Evolutionary conservation across 768 basidiomycete genomes (phyloP), one percentile per base, ranked within the genome.

Genomic region (Lactifluus volemus): DNA sequence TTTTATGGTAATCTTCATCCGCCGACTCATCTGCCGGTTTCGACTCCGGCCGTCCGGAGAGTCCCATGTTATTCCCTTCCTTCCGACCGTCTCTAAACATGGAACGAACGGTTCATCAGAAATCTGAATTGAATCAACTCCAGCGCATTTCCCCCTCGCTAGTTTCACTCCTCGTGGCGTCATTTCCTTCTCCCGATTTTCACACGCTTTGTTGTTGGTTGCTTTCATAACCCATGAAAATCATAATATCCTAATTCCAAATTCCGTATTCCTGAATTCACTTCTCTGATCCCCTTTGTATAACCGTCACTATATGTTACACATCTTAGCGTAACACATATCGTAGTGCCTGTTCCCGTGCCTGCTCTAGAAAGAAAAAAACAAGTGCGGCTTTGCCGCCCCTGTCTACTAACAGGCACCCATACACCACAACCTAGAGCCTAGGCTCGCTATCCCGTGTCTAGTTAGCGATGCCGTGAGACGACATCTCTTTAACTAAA

Each of bases 81-180:
- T 41, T 11, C 41, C 6, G 25, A 25, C 25, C 25, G 25, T 21
- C 21, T 38, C 25, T 52, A 52, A 52, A 52, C 36, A 25, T 53
- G 38, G 51, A 53, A 51, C 50, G 32, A 34, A 34, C 32, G 15
- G n/a, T 17, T 56, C 38, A 63, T 58, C 56, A 58, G 55, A 25
- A 58, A 52, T 30, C 41, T 11, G 34, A 36, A 36, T 36, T 25
- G 25, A 34, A 19, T 25, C 49, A 38, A 19, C 36, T 47, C 17
- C 29, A 17, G 38, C 39, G 25, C 10, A 25, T 39, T 39, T 39
- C 11, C 2, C 38, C 11, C 10, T 14, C 12, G 38, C 41, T 41
- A 15, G 5, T 41, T 41, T 41, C 41, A 17, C 53, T 61, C 63
- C 60, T 64, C 63, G 63, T 63, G 63, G 63, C 61, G 59, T 63